Conservation (phyloP, 2,329 filamentous ascomycete genomes). For the Monascus ruber region DNA sequence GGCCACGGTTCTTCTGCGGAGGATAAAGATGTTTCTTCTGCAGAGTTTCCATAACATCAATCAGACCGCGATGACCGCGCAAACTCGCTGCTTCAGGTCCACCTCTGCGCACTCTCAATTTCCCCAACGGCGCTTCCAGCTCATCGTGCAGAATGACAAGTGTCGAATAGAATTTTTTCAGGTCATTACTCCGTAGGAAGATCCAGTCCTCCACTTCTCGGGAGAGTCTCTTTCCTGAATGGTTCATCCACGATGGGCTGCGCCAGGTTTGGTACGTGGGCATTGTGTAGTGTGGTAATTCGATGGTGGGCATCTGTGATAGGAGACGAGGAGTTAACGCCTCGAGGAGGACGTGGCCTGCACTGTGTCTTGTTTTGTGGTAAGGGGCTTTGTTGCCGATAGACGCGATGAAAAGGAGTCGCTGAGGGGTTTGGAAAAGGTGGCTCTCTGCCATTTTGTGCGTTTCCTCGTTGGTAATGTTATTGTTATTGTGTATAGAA, state of each 20-base stretch:
- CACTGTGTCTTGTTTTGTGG: slow-evolving; percentile 70
- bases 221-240: slow-evolving; percentile 60
- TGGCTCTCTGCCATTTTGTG: too few species aligned
- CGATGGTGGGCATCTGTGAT: slow-evolving; percentile 30
- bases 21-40: slow-evolving; percentile 27
- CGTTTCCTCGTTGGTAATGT: not conserved
- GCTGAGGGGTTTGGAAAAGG: slow-evolving; percentile 10
- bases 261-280: slow-evolving; percentile 49
- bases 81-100: slow-evolving; percentile 43
- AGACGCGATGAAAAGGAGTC: slow-evolving; percentile 62
- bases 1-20: slow-evolving; percentile 21
- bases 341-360: slow-evolving; percentile 67
- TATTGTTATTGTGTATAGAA: not conserved
- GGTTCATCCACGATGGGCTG: slow-evolving; percentile 72
- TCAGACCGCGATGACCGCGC: slow-evolving; percentile 64
- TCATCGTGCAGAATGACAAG: slow-evolving; percentile 85
- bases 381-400: slow-evolving; percentile 71
- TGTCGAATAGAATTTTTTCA: slow-evolving; percentile 19
- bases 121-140: slow-evolving; percentile 60
- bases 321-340: slow-evolving; percentile 43
- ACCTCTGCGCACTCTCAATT: slow-evolving; percentile 54
- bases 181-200: slow-evolving; percentile 2
- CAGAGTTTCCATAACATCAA: slow-evolving; percentile 50
- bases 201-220: slow-evolving; percentile 47
- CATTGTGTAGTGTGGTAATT: slow-evolving; percentile 39